Evolutionary conservation across 192 early-diverging fungal species (phyloP).

Genomic region (Coemansia biformis): DNA sequence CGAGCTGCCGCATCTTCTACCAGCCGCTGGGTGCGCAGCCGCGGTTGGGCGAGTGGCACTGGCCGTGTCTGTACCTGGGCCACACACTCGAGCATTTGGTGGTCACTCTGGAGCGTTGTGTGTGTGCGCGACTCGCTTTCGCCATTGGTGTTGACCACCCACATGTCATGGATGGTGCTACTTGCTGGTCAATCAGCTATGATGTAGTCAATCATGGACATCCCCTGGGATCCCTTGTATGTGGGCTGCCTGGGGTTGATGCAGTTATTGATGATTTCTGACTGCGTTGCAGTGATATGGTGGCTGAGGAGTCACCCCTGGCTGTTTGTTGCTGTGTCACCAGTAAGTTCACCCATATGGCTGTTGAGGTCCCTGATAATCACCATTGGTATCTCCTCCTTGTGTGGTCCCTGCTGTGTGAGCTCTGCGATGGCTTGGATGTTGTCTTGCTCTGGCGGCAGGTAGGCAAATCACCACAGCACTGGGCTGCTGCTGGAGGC

Average conservation of each 20-base stretch:
- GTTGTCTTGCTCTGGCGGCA: background rate
- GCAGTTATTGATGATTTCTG: too few species aligned
- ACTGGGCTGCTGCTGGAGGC: background rate
- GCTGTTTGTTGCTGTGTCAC: background rate
- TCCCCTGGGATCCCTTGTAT: too few species aligned
- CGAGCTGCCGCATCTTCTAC: background rate
- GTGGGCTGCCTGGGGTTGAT: too few species aligned
- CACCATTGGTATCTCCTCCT: background rate
- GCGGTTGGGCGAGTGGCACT: background rate
- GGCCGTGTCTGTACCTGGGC: background rate
- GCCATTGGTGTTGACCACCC: too few species aligned
- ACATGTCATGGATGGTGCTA: too few species aligned
- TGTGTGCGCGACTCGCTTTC: background rate
- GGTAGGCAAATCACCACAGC: slow-evolving; percentile 3
- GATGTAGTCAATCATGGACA: too few species aligned
- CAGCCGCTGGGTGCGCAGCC: background rate
- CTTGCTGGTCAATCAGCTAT: too few species aligned
- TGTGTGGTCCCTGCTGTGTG: background rate
- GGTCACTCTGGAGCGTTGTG: background rate
- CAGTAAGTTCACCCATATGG: background rate
- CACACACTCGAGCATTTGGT: background rate
- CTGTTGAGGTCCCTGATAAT: background rate
- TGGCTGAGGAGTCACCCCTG: background rate
- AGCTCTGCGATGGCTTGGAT: background rate
- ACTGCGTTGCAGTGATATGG: too few species aligned